Conservation (phyloP, 192 early-diverging fungal genomes). For the Backusella morwellensis region DNA sequence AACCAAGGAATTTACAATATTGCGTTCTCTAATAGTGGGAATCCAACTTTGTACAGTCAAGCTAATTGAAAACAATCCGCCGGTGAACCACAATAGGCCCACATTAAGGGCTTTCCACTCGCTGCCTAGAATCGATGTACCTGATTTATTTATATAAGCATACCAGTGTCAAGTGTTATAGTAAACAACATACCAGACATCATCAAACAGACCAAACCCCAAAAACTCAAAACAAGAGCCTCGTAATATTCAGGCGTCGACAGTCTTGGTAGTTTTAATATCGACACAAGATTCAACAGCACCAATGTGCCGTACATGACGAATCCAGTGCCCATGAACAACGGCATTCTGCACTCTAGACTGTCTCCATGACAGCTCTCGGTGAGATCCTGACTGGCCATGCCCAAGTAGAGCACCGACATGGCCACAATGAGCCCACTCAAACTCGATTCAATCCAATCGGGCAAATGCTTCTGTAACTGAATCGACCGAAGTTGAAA, state of each 20-base stretch:
- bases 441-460: neutral
- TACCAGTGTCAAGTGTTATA: too few relatives aligned
- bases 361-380: neutral
- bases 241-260: slow-evolving; percentile 40
- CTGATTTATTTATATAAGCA: neutral
- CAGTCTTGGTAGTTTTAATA: slow-evolving; percentile 29
- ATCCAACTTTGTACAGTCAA: slow-evolving; percentile 33
- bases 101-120: slow-evolving; percentile 38
- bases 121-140: neutral
- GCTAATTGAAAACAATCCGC: slow-evolving; percentile 39
- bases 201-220: slow-evolving; percentile 38
- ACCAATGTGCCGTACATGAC: slow-evolving; percentile 40
- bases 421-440: neutral
- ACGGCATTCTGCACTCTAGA: slow-evolving; percentile 30
- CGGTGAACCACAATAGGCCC: slow-evolving; percentile 43
- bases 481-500: neutral
- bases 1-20: slow-evolving; percentile 38
- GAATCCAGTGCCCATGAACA: slow-evolving; percentile 42
- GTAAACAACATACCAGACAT: slow-evolving; percentile 3
- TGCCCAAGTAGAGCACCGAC: neutral
- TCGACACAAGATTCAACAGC: slow-evolving; percentile 39
- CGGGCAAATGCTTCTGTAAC: neutral
- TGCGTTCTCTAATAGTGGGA: slow-evolving; percentile 31
- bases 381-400: neutral
- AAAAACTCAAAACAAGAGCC: slow-evolving; percentile 34